Base-by-base conservation (phyloP, 2,329 filamentous ascomycete species). In the Scleromitrula shiraiana region DNA sequence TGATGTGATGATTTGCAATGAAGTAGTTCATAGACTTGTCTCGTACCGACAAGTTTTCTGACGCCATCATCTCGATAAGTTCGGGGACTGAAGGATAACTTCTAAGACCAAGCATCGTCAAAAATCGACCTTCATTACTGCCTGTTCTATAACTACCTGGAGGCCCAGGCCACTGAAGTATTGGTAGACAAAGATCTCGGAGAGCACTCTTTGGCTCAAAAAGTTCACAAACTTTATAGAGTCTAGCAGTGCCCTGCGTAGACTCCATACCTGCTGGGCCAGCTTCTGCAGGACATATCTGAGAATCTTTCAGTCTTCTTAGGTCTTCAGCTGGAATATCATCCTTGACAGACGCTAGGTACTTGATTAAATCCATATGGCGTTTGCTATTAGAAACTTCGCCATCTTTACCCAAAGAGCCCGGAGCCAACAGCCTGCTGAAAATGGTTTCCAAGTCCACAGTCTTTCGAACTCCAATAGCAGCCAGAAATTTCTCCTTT, bases 391-490 rank as follows among this genome's bases (percentile, higher is more conserved):
- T 68, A 19, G 71, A 72, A 30, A 67, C 68, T 22, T 76, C 75
- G 17, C 68, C 65, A 17, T 64, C 62, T n/a, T 72, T 70, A 8
- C 65, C 65, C 12, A 74, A 69, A 0, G 70, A 61, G 0, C 80
- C 72, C 14, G 76, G 74, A 43, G 77, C 82, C 56, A 96, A 76
- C 36, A 98, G 75, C 37, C 91, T 78, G 20, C 86, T 85, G 60
- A 98, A 97, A 24, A 98, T 94, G 24, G 94, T 91, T 26, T 88
- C 88, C 2, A 98, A 71, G 57, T 98, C 93, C 17, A 98, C 83
- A 0, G 93, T 98, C 69, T 97, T 97, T 50, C 93, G 82, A 22
- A 98, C 90, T 3, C 93, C 91, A 26, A 98, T 72, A 2, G 86
- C 78, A 2, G 77, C 70, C 36, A 98, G 68, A 53, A 98, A 87